Evolutionary conservation across 176 grass and related monocot genomes (phyloP).

Genomic region (Hsuehochloa calcarea): DNA sequence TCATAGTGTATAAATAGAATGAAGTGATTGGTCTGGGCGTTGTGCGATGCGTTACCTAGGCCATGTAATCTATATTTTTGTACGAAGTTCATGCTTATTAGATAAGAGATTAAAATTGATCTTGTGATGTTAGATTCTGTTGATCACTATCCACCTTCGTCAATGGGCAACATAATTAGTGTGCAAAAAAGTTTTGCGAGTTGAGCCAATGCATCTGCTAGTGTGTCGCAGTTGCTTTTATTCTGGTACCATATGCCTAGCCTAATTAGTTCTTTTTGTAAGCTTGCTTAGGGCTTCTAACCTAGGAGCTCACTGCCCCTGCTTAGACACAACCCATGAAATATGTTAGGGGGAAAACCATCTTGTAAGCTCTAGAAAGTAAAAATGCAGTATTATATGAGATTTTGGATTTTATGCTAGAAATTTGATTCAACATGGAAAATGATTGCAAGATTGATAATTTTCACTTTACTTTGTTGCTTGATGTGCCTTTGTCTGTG

Average conservation of each 20-base stretch:
- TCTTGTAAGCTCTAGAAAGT: background rate
- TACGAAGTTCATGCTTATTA: background rate
- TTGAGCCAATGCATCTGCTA: conserved; percentile 11
- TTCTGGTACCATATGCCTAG: background rate
- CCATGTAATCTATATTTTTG: background rate
- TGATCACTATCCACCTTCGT: background rate
- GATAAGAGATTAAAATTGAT: background rate
- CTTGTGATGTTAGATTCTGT: background rate
- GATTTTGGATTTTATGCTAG: background rate
- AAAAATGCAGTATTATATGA: conserved; percentile 7
- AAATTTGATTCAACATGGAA: conserved; percentile 12
- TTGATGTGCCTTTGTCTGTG: background rate
- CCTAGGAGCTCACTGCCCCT: conserved; percentile 17
- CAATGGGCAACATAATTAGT: background rate
- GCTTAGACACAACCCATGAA: background rate
- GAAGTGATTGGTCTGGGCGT: conserved; percentile 1
- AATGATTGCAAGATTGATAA: background rate
- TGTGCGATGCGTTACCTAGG: background rate
- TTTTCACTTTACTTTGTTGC: conserved; percentile 12
- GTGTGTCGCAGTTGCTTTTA: background rate
- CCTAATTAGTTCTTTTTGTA: background rate
- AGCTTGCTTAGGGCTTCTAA: background rate
- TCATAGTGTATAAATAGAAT: background rate
- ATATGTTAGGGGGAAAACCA: background rate
- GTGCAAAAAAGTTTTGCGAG: background rate